phyloP scores from a whole-genome alignment of 768 basidiomycete genomes.

The Tulasnella sp. region DNA sequence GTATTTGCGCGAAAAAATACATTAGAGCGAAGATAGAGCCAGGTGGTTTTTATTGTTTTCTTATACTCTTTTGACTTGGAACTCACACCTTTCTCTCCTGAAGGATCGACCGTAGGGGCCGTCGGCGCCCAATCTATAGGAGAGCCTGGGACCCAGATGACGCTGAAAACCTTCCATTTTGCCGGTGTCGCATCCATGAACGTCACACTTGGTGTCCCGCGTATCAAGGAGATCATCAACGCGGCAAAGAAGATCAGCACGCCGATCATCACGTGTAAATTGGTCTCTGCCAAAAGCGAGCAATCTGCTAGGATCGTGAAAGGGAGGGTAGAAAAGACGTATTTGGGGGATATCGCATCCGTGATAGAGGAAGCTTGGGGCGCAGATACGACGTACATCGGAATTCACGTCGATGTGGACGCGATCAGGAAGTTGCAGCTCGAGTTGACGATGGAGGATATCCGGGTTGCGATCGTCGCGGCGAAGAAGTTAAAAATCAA shows the following conservation, averaged over 20 bases:
- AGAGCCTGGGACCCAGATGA: conserved; percentile 99
- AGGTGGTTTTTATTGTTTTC: conserved; percentile 33
- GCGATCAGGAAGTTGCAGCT: conserved; percentile 87
- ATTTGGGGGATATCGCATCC: conserved; percentile 87
- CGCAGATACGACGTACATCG: conserved; percentile 82
- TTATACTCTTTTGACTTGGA: neutral
- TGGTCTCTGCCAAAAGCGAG: conserved; percentile 76
- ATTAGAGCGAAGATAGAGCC: conserved; percentile 95
- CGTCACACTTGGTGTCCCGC: conserved; percentile 97
- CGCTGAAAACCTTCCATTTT: conserved; percentile 98
- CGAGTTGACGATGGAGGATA: conserved; percentile 82
- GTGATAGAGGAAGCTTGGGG: conserved; percentile 96
- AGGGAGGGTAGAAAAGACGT: conserved; percentile 87
- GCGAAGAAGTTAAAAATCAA: conserved; percentile 89
- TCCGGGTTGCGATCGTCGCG: conserved; percentile 82
- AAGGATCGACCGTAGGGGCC: conserved; percentile 94
- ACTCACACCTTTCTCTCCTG: neutral
- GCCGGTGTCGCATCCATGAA: conserved; percentile 99
- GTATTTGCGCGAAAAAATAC: conserved; percentile 85
- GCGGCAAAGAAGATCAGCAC: conserved; percentile 96
- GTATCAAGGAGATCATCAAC: conserved; percentile 99
- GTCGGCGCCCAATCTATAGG: conserved; percentile 99
- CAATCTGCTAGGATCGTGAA: conserved; percentile 97
- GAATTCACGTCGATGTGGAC: conserved; percentile 80
- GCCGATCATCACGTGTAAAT: conserved; percentile 93